A percentile compares a stretch with the other conserved stretches of the same genome.
Evolutionary conservation across 768 basidiomycete species (phyloP).

Genomic region (Suillus americanus): DNA sequence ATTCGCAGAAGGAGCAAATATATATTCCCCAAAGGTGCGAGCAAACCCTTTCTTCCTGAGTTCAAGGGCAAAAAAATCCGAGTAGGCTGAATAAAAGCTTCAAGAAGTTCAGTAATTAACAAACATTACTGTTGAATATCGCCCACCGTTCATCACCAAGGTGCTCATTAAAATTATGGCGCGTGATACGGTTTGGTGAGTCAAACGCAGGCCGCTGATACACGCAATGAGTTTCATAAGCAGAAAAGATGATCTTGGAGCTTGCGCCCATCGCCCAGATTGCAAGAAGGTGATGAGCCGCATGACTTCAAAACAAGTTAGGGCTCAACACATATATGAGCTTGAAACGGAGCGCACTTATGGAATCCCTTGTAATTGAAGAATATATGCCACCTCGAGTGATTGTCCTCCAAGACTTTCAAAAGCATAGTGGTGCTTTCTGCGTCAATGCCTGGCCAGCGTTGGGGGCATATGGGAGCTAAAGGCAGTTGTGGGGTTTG

Average conservation of each 20-base stretch:
- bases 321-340: neutral
- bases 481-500: conserved; percentile 9
- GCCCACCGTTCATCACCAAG: conserved; percentile 57
- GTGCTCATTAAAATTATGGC: conserved; percentile 50
- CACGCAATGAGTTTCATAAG: conserved; percentile 31
- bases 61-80: conserved; percentile 50
- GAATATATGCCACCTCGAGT: conserved; percentile 34
- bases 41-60: conserved; percentile 42
- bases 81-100: conserved; percentile 62
- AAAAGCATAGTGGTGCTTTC: conserved; percentile 15
- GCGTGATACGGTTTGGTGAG: conserved; percentile 47
- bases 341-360: conserved; percentile 24
- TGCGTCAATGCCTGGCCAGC: conserved; percentile 35
- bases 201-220: conserved; percentile 38
- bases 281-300: conserved; percentile 16
- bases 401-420: conserved; percentile 27
- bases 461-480: conserved; percentile 12
- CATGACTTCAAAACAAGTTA: conserved; percentile 14
- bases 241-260: conserved; percentile 35
- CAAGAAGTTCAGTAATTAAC: conserved; percentile 1
- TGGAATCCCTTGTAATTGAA: conserved; percentile 36
- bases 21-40: conserved; percentile 50
- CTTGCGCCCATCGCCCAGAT: conserved; percentile 21
- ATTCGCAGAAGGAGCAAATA: conserved; percentile 54
- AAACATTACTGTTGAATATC: neutral